Evolutionary conservation across 2,329 filamentous ascomycete species (phyloP).

Genomic region (Whalleya microplaca): DNA sequence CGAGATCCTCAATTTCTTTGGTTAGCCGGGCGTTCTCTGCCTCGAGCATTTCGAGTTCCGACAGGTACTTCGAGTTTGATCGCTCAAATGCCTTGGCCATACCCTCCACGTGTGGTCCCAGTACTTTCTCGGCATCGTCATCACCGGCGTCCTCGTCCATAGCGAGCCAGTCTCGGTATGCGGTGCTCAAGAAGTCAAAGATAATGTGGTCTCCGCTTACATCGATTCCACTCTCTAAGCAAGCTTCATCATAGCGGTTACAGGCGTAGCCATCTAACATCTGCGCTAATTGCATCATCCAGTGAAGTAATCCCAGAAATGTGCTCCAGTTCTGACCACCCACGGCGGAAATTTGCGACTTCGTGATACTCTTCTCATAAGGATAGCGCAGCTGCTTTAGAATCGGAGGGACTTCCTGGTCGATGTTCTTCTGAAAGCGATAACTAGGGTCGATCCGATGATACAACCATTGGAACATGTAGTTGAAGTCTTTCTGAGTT

Average conservation of each 20-base stretch:
- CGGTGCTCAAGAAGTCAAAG: slow-evolving; percentile 86
- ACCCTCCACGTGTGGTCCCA: slow-evolving; percentile 80
- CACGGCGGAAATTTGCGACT: slow-evolving; percentile 92
- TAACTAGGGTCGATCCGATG: slow-evolving; percentile 94
- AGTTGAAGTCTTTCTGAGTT: slow-evolving; percentile 97
- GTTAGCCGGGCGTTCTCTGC: slow-evolving; percentile 80
- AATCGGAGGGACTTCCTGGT: slow-evolving; percentile 90
- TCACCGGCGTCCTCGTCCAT: slow-evolving; percentile 89
- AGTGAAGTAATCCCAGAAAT: slow-evolving; percentile 91
- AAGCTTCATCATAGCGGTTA: slow-evolving; percentile 87
- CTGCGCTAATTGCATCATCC: slow-evolving; percentile 97
- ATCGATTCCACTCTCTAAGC: slow-evolving; percentile 84
- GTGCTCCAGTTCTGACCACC: slow-evolving; percentile 97
- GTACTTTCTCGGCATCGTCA: slow-evolving; percentile 76
- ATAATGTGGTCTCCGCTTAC: slow-evolving; percentile 90
- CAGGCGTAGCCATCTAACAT: slow-evolving; percentile 85
- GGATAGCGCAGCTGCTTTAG: slow-evolving; percentile 94
- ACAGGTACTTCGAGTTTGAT: slow-evolving; percentile 81
- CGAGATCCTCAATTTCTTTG: slow-evolving; percentile 86
- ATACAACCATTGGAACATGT: slow-evolving; percentile 98
- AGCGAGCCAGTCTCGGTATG: slow-evolving; percentile 91
- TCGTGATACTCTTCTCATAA: slow-evolving; percentile 93
- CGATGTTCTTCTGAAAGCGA: slow-evolving; percentile 90
- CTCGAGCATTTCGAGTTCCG: slow-evolving; percentile 84
- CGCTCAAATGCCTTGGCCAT: slow-evolving; percentile 90